A percentile compares a stretch with the other conserved stretches of the same genome.
Conservation (phyloP, 2,329 filamentous ascomycete genomes). For the Alternaria sp. region DNA sequence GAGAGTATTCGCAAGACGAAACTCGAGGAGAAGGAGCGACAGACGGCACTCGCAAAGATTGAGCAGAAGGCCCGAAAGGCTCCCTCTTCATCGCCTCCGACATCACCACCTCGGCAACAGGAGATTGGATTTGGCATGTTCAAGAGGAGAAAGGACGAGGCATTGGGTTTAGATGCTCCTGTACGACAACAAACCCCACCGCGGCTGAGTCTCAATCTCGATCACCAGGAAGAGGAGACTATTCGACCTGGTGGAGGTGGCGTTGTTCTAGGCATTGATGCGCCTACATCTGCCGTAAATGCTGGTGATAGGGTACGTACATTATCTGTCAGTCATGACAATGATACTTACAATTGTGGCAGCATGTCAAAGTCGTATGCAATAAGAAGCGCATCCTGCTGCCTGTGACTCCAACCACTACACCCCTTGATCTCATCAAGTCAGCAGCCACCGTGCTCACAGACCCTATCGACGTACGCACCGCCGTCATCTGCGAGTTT, state of each 20-base stretch:
- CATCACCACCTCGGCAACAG: constrained; percentile 44
- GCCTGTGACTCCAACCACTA: constrained; percentile 78
- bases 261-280: constrained; percentile 69
- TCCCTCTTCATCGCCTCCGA: constrained; percentile 33
- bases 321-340: background rate
- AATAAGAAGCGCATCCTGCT: constrained; percentile 73
- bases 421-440: constrained; percentile 74
- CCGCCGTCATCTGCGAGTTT: constrained; percentile 77
- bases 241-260: constrained; percentile 58
- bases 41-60: constrained; percentile 31
- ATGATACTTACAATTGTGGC: constrained; percentile 27
- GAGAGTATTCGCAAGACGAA: constrained; percentile 41
- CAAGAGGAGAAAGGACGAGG: constrained; percentile 46
- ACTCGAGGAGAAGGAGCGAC: constrained; percentile 36
- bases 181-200: constrained; percentile 28
- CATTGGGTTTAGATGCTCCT: constrained; percentile 33
- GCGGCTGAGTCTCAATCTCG: constrained; percentile 33
- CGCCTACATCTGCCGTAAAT: constrained; percentile 82
- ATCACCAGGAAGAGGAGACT: constrained; percentile 38
- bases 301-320: constrained; percentile 74
- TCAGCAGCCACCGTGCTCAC: constrained; percentile 70
- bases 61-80: constrained; percentile 38
- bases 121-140: constrained; percentile 46
- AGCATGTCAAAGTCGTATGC: constrained; percentile 77
- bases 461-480: constrained; percentile 69